These are phyloP conservation scores for Ceratobasidium papillatum DNA, from an alignment of 1,284 basidiomycete genomes.

Conservation along the genomic window DNA sequence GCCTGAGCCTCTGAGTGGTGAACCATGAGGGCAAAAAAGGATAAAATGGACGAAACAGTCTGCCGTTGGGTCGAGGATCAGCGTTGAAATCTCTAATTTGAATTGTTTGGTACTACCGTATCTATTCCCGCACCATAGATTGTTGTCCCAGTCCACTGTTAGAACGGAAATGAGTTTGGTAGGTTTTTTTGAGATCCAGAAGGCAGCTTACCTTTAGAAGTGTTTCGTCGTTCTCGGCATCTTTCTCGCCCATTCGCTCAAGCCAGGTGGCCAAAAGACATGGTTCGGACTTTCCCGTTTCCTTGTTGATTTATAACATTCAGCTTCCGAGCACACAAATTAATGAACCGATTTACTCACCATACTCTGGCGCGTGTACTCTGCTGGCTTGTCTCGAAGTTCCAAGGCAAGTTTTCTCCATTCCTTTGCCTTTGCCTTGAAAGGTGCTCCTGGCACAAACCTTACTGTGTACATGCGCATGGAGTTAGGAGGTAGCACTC, in stretches of 20 bases:
- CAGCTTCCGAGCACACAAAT: too few relatives aligned
- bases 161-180: neutral
- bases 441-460: conserved; percentile 17
- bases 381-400: neutral
- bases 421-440: conserved; percentile 14
- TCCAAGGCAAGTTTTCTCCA: neutral
- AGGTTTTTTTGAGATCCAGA: neutral
- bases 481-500: neutral
- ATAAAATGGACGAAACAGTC: conserved; percentile 18
- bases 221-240: neutral
- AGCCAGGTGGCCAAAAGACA: conserved; percentile 12
- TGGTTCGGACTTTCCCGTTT: neutral
- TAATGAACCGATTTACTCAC: neutral
- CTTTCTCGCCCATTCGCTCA: conserved; percentile 3
- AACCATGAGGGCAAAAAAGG: conserved; percentile 40
- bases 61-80: neutral
- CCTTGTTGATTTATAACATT: neutral
- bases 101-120: neutral
- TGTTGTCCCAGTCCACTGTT: conserved; percentile 8
- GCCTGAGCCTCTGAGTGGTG: conserved; percentile 27
- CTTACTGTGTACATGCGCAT: conserved; percentile 12
- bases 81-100: neutral
- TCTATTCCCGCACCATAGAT: conserved; percentile 4
- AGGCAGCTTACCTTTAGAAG: neutral
- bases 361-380: conserved; percentile 9